Percentiles rank a stretch among this genome's conserved stretches.
Conservation (phyloP, 768 basidiomycete genomes). For the Termitomyces sp. region DNA sequence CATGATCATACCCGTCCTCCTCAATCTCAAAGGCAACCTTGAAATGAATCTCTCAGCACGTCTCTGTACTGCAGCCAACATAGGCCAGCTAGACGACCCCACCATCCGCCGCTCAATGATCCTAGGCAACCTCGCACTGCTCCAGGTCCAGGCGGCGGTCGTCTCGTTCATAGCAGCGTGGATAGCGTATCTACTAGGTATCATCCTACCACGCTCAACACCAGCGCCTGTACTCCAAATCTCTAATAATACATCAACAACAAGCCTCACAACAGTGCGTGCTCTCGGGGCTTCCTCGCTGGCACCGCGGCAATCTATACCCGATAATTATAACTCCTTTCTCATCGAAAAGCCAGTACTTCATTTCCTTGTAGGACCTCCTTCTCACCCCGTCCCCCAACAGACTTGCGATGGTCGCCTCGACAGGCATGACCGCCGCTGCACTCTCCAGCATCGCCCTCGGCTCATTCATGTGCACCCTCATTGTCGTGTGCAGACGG, state of each 20-base stretch:
- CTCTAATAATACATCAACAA: neutral
- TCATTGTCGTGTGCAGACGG: slow-evolving; percentile 74
- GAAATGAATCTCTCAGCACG: slow-evolving; percentile 98
- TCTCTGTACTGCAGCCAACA: slow-evolving; percentile 91
- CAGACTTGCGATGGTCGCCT: slow-evolving; percentile 74
- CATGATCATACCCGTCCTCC: slow-evolving; percentile 90
- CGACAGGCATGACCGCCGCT: slow-evolving; percentile 77
- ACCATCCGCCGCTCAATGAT: slow-evolving; percentile 58
- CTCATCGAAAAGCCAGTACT: slow-evolving; percentile 3
- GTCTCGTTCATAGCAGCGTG: slow-evolving; percentile 86
- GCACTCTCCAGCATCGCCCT: slow-evolving; percentile 72
- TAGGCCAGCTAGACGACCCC: slow-evolving; percentile 83
- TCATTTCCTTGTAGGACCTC: neutral
- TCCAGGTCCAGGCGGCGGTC: slow-evolving; percentile 90
- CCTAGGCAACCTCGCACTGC: slow-evolving; percentile 73
- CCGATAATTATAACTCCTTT: slow-evolving; percentile 9
- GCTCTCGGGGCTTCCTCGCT: slow-evolving; percentile 3
- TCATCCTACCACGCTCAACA: slow-evolving; percentile 43
- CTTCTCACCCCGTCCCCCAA: neutral
- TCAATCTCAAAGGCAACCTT: slow-evolving; percentile 96
- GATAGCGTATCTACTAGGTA: slow-evolving; percentile 68
- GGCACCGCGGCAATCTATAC: slow-evolving; percentile 21
- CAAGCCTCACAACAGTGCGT: neutral
- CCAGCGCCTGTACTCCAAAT: neutral
- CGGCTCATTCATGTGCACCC: slow-evolving; percentile 87